A percentile compares a stretch with the other conserved stretches of the same genome.
phyloP scores from a whole-genome alignment of 306 rosid genomes.

The Trifolium repens region DNA sequence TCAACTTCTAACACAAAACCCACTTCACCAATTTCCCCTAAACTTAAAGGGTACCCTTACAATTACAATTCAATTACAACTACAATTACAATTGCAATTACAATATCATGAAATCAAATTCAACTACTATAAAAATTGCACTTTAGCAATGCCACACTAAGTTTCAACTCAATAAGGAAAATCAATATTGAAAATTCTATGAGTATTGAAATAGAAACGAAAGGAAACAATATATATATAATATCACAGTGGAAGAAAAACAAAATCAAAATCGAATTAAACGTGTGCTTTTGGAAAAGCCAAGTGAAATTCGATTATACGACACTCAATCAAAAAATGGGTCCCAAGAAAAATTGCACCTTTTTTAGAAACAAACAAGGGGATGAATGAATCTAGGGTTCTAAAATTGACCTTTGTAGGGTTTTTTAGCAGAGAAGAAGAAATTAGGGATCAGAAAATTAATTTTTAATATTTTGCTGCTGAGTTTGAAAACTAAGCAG shows the following conservation, averaged over 20 bases:
- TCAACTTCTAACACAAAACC: conserved; percentile 13
- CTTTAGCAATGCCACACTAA: conserved; percentile 39
- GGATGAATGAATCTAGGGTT: conserved; percentile 41
- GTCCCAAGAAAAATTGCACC: conserved; percentile 22
- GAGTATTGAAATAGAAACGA: not conserved
- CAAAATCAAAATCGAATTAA: conserved; percentile 34
- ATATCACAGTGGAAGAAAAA: conserved; percentile 20
- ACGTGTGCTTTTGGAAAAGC: conserved; percentile 24
- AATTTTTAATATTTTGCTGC: not conserved
- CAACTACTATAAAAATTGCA: conserved; percentile 45
- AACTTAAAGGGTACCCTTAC: conserved; percentile 34
- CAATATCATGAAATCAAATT: conserved; percentile 37
- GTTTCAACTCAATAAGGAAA: conserved; percentile 45
- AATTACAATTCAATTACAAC: not conserved
- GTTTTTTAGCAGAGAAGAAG: conserved; percentile 46
- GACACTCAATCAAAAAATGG: conserved; percentile 19
- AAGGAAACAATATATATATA: not conserved
- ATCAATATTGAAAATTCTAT: not conserved
- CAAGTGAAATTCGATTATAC: conserved; percentile 14
- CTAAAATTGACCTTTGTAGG: conserved; percentile 43
- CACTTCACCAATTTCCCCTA: conserved; percentile 46
- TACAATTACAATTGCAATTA: too few relatives aligned
- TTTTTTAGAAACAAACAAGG: conserved; percentile 6
- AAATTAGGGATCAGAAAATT: conserved; percentile 60
- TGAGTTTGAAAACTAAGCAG: conserved; percentile 42